These are phyloP conservation scores for Endocladia muricata DNA, from an alignment of 31 red algal genomes.

Conservation along the genomic window DNA sequence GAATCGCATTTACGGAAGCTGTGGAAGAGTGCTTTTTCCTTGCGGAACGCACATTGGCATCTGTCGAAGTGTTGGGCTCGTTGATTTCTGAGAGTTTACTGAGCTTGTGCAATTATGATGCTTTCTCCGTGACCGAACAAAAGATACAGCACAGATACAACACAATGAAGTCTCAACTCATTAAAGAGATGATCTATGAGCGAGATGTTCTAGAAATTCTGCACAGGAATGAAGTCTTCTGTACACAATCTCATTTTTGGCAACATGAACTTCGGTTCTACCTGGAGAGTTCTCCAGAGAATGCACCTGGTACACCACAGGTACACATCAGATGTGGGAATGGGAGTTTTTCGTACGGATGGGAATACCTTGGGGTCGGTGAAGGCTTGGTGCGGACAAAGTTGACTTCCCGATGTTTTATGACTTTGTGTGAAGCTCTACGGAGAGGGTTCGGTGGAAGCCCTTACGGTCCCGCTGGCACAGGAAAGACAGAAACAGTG, in stretches of 20 bases:
- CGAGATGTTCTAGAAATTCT: slow-evolving; percentile 30
- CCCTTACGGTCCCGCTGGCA: slow-evolving; percentile 84
- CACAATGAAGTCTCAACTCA: slow-evolving; percentile 60
- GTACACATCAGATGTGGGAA: slow-evolving; percentile 34
- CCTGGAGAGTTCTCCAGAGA: neutral
- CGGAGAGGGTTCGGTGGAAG: slow-evolving; percentile 63
- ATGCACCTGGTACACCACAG: neutral
- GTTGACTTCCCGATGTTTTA: slow-evolving; percentile 59
- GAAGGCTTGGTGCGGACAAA: slow-evolving; percentile 70
- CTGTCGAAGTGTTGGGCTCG: no score
- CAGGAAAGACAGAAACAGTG: slow-evolving; percentile 88
- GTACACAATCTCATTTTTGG: slow-evolving; percentile 13
- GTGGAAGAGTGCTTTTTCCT: slow-evolving; percentile 17
- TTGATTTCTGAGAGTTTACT: no score
- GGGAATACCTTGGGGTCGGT: slow-evolving; percentile 83
- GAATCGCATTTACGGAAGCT: slow-evolving; percentile 33
- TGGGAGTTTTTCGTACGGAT: slow-evolving; percentile 51
- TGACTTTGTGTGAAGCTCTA: slow-evolving; percentile 60
- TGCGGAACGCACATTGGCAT: neutral
- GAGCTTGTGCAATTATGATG: no score
- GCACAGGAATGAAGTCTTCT: neutral
- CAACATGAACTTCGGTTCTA: slow-evolving; percentile 48
- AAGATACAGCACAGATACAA: no score
- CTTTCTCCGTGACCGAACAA: no score
- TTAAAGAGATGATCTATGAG: slow-evolving; percentile 78